Evolutionary conservation across 768 basidiomycete species (phyloP).

Genomic region (Leucocoprinus sp.): DNA sequence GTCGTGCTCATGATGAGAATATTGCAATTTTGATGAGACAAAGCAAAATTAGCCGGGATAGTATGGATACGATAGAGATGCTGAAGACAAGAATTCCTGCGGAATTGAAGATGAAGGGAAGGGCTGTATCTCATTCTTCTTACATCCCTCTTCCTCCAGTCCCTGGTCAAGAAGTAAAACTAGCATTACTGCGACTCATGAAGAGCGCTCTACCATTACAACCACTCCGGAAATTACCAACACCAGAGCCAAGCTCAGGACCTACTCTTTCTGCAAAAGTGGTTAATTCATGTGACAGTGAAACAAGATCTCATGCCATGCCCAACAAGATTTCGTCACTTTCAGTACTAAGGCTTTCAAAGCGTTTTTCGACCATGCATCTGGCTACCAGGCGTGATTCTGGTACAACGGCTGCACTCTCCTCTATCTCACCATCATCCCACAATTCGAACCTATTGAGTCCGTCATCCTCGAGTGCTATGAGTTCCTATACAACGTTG

Average conservation of each 20-base stretch:
- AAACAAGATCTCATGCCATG: not conserved
- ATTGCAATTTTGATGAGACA: slow-evolving; percentile 13
- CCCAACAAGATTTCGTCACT: slow-evolving; percentile 4
- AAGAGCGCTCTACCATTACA: not conserved
- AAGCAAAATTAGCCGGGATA: slow-evolving; percentile 13
- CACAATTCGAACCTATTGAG: not conserved
- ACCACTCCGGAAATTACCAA: not conserved
- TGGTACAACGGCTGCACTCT: not conserved
- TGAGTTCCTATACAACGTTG: slow-evolving; percentile 13
- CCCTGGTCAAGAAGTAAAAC: not conserved
- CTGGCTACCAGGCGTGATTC: slow-evolving; percentile 1
- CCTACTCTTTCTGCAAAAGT: not conserved
- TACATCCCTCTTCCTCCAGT: not conserved
- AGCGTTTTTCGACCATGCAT: slow-evolving; percentile 4
- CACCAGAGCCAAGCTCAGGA: not conserved
- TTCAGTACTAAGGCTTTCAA: slow-evolving; percentile 7
- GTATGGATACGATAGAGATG: slow-evolving; percentile 15
- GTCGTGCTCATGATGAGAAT: not conserved
- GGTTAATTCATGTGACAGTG: slow-evolving; percentile 6
- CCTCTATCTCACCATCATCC: not conserved
- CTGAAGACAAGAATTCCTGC: slow-evolving; percentile 11
- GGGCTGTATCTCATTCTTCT: not conserved
- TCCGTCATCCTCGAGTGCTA: not conserved
- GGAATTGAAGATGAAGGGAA: slow-evolving; percentile 12
- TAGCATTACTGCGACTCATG: not conserved